Evolutionary conservation across 2,329 filamentous ascomycete genomes (phyloP).

Genomic region (Sclerotinia glacialis): DNA sequence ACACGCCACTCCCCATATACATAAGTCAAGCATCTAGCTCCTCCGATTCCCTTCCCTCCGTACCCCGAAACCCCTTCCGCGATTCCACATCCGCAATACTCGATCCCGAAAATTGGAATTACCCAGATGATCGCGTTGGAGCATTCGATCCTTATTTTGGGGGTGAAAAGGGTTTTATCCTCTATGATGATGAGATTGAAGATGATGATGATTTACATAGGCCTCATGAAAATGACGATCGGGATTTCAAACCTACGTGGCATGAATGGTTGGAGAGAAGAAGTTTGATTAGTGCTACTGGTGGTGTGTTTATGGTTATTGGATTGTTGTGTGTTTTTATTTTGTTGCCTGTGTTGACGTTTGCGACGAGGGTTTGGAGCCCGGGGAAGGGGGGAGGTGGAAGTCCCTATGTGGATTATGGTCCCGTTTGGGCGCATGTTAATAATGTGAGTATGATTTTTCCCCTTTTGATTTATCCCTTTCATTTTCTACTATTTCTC

Average conservation of each 20-base stretch:
- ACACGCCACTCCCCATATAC: neutral
- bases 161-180: constrained; percentile 41
- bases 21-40: constrained; percentile 15
- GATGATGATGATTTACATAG: constrained; percentile 54
- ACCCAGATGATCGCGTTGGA: constrained; percentile 48
- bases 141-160: constrained; percentile 45
- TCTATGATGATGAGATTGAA: constrained; percentile 51
- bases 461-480: neutral
- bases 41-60: constrained; percentile 21
- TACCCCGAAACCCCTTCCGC: constrained; percentile 27
- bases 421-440: constrained; percentile 45
- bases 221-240: constrained; percentile 50
- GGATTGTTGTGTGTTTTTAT: constrained; percentile 52
- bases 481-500: too few species aligned
- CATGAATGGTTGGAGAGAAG: constrained; percentile 47
- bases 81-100: constrained; percentile 27
- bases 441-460: constrained; percentile 40
- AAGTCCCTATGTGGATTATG: constrained; percentile 20
- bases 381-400: neutral
- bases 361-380: constrained; percentile 34
- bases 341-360: constrained; percentile 50
- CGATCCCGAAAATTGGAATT: constrained; percentile 42
- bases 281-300: constrained; percentile 42
- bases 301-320: constrained; percentile 45
- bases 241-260: constrained; percentile 41